Base-by-base conservation (phyloP, 2,329 filamentous ascomycete genomes). In the Talaromyces sp. region DNA sequence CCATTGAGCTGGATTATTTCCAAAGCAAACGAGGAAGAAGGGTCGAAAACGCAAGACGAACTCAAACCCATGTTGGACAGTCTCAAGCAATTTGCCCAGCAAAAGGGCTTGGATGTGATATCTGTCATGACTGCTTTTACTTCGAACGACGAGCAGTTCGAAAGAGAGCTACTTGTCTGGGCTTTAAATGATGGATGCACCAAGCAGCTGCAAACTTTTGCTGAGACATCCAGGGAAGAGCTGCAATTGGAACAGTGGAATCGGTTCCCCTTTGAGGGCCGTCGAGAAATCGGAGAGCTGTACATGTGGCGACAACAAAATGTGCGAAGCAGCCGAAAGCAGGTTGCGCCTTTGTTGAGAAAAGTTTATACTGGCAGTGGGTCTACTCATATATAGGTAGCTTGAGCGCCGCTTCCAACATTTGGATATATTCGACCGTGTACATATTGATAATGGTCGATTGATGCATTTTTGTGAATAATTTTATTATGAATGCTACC, bases 101-200 rank as follows among this genome's bases (percentile, higher is more conserved):
- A 77, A 15, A 77, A 77, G 51, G 64, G 75, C 0, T 67, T 88
- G 39, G 79, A 82, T 57, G 62, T 87, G n/a, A 82, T 83, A 60
- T 79, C 81, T 15, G 73, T 88, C 53, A 86, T 88, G 83, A 87
- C 85, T 2, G 82, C 83, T 6, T 86, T 80, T 51, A 80, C 74
- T 0, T 72, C 77, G 3, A 77, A 77, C 7, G 63, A 68, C 9
- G 65, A 65, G 7, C 65, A 74, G 1, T 85, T 87, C 65, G 73
- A 78, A 66, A 74, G 85, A 61, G 80, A 87, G 68, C 69, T 86
- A 17, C 71, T 86, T 15, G 76, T 82, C 3, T 77, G 78, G 63
- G 74, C 71, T 19, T 82, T 85, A 60, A 72, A 74, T 32, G 65
- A 75, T 60, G 4, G 64, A 68, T 22, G 75, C 76, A 1, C 65